Conservation (phyloP, 2,329 filamentous ascomycete genomes). For the Epichloe glyceriae region DNA sequence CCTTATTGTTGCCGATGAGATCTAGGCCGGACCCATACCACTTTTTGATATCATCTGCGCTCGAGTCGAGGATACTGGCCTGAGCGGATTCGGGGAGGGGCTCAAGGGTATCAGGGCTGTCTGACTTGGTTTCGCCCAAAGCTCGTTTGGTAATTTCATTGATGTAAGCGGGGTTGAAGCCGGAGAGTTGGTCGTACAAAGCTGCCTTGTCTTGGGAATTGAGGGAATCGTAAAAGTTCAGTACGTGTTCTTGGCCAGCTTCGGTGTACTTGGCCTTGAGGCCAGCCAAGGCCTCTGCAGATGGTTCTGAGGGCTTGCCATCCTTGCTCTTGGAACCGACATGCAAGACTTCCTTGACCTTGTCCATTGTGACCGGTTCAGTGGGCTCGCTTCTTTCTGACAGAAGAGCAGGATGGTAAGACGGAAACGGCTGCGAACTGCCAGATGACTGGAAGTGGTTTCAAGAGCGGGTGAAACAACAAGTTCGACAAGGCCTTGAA, state of each 20-base stretch:
- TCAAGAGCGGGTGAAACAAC: too few species aligned
- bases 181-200: slow-evolving; percentile 69
- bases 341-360: slow-evolving; percentile 30
- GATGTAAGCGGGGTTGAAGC: slow-evolving; percentile 75
- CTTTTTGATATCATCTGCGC: slow-evolving; percentile 59
- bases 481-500: too few species aligned
- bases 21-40: slow-evolving; percentile 81
- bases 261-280: slow-evolving; percentile 63
- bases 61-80: slow-evolving; percentile 85
- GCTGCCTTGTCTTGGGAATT: slow-evolving; percentile 56
- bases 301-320: slow-evolving; percentile 37
- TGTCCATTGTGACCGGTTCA: slow-evolving; percentile 23
- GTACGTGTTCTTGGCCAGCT: slow-evolving; percentile 66
- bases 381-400: background rate
- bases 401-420: too few species aligned
- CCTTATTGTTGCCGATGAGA: slow-evolving; percentile 62
- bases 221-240: slow-evolving; percentile 73
- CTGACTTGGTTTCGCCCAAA: slow-evolving; percentile 60
- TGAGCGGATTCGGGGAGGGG: slow-evolving; percentile 77
- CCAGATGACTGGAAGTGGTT: too few species aligned
- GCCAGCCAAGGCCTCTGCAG: slow-evolving; percentile 51
- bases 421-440: too few species aligned
- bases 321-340: slow-evolving; percentile 19
- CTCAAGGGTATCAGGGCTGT: slow-evolving; percentile 51
- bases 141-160: slow-evolving; percentile 76